Evolutionary conservation across 345 rosid species (phyloP).

Genomic region (Corymbia maculata): DNA sequence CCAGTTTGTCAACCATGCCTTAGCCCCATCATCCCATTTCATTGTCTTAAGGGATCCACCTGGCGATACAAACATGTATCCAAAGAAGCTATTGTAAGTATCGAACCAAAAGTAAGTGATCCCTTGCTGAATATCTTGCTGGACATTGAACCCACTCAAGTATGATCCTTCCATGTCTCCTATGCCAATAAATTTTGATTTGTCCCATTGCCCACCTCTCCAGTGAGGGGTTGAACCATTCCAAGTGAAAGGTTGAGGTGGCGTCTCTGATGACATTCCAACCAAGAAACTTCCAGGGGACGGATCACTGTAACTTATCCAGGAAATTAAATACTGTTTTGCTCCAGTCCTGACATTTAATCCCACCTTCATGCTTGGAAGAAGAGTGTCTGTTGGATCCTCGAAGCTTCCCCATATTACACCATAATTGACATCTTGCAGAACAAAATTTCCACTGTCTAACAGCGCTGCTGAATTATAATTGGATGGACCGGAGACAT

Average conservation of each 20-base stretch:
- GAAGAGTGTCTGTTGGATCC: constrained; percentile 18
- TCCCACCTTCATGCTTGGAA: constrained; percentile 25
- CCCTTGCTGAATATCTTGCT: neutral
- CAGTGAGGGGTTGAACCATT: neutral
- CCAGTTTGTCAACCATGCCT: neutral
- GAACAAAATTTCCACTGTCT: constrained; percentile 24
- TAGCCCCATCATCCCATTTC: constrained; percentile 3
- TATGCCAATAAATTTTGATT: neutral
- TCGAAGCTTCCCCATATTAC: constrained; percentile 33
- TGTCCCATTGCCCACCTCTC: constrained; percentile 8
- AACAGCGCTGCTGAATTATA: constrained; percentile 3
- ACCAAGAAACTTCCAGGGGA: constrained; percentile 7
- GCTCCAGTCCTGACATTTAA: constrained; percentile 3
- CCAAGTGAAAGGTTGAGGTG: constrained; percentile 16
- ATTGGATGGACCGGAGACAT: neutral
- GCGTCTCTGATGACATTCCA: constrained; percentile 5
- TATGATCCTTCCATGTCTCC: neutral
- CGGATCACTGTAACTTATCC: constrained; percentile 22
- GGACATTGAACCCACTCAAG: neutral
- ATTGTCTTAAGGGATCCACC: neutral
- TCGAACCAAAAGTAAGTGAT: neutral
- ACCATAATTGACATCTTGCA: neutral
- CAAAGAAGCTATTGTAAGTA: neutral
- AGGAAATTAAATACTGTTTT: constrained; percentile 7
- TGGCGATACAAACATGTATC: neutral